phyloP scores from a whole-genome alignment of 352 stramenopile species.

The Pythium oligandrum region DNA sequence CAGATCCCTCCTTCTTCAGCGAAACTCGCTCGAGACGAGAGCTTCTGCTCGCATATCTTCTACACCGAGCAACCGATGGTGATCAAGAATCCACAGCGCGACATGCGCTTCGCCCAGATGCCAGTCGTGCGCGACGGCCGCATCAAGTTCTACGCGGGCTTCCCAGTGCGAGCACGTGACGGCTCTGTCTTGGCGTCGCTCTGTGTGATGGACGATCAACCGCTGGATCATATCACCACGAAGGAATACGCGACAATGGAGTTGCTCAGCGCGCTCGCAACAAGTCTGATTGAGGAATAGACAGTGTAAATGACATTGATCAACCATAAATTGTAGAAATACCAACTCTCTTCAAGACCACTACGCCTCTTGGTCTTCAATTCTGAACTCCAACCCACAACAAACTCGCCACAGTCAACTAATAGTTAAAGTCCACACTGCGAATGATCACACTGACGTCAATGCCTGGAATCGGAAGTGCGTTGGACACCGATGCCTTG shows the following conservation, averaged over 20 bases:
- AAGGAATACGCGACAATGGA: conserved; percentile 75
- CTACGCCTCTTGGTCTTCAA: too few species aligned
- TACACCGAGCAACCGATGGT: conserved; percentile 61
- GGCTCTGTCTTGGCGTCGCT: conserved; percentile 43
- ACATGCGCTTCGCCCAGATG: conserved; percentile 60
- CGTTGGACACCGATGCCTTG: too few species aligned
- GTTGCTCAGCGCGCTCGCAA: conserved; percentile 41
- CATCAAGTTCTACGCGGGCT: conserved; percentile 63
- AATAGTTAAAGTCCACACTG: too few species aligned
- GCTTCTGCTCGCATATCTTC: conserved; percentile 49
- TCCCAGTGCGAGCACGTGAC: conserved; percentile 40
- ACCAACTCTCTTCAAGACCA: too few species aligned
- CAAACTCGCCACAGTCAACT: too few species aligned
- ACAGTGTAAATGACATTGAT: too few species aligned
- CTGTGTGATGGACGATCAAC: conserved; percentile 29
- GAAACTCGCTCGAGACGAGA: conserved; percentile 37
- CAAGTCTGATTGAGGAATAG: conserved; percentile 27
- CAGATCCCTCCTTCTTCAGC: conserved; percentile 24
- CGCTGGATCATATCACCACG: conserved; percentile 54
- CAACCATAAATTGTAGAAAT: too few species aligned
- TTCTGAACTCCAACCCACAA: too few species aligned
- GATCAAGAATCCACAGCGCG: conserved; percentile 54
- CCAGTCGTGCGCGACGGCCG: conserved; percentile 33
- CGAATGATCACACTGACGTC: too few species aligned
- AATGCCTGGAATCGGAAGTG: too few species aligned